A percentile compares a stretch with the other conserved stretches of the same genome.
Conservation (phyloP, 192 early-diverging fungal genomes). For the Phycomyces nitens region DNA sequence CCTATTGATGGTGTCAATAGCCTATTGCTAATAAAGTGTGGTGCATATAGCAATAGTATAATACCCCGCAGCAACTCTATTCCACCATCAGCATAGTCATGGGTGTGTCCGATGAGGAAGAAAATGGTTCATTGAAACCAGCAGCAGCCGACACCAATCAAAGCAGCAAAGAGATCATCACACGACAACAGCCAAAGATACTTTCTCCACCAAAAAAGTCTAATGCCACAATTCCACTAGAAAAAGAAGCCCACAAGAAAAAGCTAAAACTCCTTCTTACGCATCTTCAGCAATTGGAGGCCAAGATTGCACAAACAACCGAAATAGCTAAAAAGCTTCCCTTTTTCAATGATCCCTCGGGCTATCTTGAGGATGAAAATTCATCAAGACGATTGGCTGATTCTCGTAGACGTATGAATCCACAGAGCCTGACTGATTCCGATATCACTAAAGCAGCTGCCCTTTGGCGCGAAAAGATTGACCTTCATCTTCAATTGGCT, state of each 20-base stretch:
- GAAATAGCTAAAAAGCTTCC: neutral
- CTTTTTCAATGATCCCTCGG: neutral
- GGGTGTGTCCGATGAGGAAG: too few species aligned
- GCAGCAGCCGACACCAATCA: too few species aligned
- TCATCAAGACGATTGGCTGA: neutral
- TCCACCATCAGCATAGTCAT: too few species aligned
- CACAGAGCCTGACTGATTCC: neutral
- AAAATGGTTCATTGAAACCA: too few species aligned
- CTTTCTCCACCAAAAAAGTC: too few species aligned
- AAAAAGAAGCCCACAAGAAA: slow-evolving; percentile 12
- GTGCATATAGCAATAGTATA: too few species aligned
- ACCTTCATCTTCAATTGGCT: slow-evolving; percentile 32
- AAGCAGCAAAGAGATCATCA: too few species aligned
- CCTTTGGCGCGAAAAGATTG: slow-evolving; percentile 34
- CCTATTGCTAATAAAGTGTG: too few species aligned
- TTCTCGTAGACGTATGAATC: neutral
- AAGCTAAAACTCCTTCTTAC: slow-evolving; percentile 4
- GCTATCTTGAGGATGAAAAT: neutral
- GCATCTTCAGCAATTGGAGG: slow-evolving; percentile 11
- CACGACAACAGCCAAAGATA: too few species aligned
- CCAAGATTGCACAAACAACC: slow-evolving; percentile 13
- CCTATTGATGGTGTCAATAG: too few species aligned
- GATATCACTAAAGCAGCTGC: neutral
- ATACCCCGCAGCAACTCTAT: too few species aligned
- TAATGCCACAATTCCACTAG: neutral